Evolutionary conservation across 768 basidiomycete species (phyloP).

Genomic region (Russula brevipes): DNA sequence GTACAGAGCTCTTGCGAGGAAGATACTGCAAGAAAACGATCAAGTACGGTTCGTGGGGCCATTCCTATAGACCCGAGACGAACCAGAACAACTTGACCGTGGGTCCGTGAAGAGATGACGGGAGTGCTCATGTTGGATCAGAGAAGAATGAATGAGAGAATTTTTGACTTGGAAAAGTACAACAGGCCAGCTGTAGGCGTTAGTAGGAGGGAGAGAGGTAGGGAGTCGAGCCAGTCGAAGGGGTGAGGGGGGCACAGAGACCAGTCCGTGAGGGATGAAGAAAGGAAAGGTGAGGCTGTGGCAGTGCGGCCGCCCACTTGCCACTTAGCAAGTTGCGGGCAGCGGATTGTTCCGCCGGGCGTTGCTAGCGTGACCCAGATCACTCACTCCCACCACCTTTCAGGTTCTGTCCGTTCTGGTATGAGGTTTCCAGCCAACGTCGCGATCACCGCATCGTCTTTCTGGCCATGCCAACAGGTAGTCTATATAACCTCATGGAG

Average conservation of each 20-base stretch:
- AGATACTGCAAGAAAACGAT: conserved; percentile 4
- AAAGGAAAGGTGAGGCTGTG: background rate
- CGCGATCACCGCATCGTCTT: conserved; percentile 29
- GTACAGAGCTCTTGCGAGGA: background rate
- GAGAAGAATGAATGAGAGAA: background rate
- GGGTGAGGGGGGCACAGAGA: conserved; percentile 5
- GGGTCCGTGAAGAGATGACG: conserved; percentile 6
- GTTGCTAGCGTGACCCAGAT: too few relatives aligned
- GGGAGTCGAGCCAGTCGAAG: conserved; percentile 9
- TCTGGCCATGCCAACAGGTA: conserved; percentile 42
- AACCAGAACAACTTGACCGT: conserved; percentile 19
- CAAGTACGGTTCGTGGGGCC: background rate
- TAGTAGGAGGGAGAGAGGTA: background rate
- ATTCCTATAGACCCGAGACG: background rate
- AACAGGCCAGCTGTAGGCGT: conserved; percentile 12
- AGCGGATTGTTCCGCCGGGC: too few relatives aligned
- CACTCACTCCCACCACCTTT: background rate
- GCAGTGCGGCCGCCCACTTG: too few relatives aligned
- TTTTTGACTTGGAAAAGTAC: background rate
- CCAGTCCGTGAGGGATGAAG: conserved; percentile 15
- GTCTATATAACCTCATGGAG: conserved; percentile 64
- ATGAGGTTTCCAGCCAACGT: too few relatives aligned
- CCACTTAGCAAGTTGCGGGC: too few relatives aligned
- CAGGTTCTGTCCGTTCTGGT: background rate
- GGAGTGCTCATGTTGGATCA: conserved; percentile 13